A percentile compares a stretch with the other conserved stretches of the same genome.
These are phyloP conservation scores for Dendrobium chrysotoxum DNA, from an alignment of 106 monocot species.

Conservation along the genomic window DNA sequence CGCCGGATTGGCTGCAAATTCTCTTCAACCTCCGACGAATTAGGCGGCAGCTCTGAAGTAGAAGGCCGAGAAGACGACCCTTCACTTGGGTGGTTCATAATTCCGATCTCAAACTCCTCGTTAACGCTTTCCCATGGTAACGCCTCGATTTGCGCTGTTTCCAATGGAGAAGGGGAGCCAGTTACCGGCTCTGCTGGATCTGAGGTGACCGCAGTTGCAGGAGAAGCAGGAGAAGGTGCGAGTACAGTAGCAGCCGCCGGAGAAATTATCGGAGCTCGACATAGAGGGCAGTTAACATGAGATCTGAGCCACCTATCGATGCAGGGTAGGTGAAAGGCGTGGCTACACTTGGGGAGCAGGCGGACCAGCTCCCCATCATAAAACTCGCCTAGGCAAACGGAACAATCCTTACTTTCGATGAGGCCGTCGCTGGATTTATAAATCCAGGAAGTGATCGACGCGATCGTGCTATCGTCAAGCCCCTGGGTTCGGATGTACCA, in stretches of 20 bases:
- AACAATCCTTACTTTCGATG: conserved; percentile 46
- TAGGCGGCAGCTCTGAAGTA: background rate
- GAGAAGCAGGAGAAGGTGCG: conserved; percentile 5
- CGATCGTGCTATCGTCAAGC: conserved; percentile 64
- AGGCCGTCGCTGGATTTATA: conserved; percentile 43
- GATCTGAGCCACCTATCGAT: conserved; percentile 84
- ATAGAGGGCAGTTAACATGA: conserved; percentile 83
- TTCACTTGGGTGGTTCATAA: background rate
- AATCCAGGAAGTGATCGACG: conserved; percentile 37
- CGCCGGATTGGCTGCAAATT: conserved; percentile 36
- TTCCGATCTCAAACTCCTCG: background rate
- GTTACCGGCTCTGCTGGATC: conserved; percentile 4
- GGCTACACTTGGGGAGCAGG: conserved; percentile 70
- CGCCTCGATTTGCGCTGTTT: background rate
- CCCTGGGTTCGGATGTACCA: conserved; percentile 84
- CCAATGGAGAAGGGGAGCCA: background rate
- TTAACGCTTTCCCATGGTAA: background rate
- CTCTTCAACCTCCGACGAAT: background rate
- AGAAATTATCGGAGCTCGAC: conserved; percentile 52
- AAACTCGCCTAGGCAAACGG: conserved; percentile 83
- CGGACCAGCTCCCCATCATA: conserved; percentile 63
- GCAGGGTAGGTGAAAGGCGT: conserved; percentile 71
- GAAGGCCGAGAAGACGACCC: conserved; percentile 7
- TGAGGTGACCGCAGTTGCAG: background rate
- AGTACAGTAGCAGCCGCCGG: conserved; percentile 8